A percentile compares a stretch with the other conserved stretches of the same genome.
phyloP scores from a whole-genome alignment of 2,329 filamentous ascomycete genomes.

The Colletotrichum melonis region DNA sequence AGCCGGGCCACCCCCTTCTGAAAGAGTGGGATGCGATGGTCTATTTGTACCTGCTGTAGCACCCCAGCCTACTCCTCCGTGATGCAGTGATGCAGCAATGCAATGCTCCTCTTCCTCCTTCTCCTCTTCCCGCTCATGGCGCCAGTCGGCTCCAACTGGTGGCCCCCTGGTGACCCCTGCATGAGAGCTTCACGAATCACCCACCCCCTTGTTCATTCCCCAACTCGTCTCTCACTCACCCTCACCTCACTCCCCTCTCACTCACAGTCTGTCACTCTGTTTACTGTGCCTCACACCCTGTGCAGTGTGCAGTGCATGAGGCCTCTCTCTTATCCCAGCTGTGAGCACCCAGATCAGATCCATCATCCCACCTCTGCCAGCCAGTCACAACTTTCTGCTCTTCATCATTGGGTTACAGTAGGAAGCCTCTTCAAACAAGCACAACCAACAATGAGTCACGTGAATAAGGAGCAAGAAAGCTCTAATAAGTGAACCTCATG shows the following conservation, averaged over 20 bases:
- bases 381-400: background rate
- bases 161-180: conserved; percentile 3
- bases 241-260: background rate
- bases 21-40: conserved; percentile 29
- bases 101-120: background rate
- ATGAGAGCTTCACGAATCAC: background rate
- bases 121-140: background rate
- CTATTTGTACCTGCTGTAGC: conserved; percentile 34
- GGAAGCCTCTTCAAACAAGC: background rate
- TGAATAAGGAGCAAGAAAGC: background rate
- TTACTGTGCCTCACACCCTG: background rate
- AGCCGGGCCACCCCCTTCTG: conserved; percentile 27
- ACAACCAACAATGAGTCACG: background rate
- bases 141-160: conserved; percentile 21
- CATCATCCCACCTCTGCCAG: background rate
- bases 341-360: background rate
- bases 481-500: background rate
- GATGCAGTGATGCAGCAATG: background rate
- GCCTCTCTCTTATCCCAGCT: background rate
- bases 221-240: background rate
- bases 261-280: background rate
- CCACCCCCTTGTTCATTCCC: background rate
- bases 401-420: background rate
- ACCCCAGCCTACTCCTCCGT: background rate
- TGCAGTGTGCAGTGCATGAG: background rate